These are phyloP conservation scores for Lichina pygmaea DNA, from an alignment of 495 filamentous ascomycete species.

Conservation along the genomic window DNA sequence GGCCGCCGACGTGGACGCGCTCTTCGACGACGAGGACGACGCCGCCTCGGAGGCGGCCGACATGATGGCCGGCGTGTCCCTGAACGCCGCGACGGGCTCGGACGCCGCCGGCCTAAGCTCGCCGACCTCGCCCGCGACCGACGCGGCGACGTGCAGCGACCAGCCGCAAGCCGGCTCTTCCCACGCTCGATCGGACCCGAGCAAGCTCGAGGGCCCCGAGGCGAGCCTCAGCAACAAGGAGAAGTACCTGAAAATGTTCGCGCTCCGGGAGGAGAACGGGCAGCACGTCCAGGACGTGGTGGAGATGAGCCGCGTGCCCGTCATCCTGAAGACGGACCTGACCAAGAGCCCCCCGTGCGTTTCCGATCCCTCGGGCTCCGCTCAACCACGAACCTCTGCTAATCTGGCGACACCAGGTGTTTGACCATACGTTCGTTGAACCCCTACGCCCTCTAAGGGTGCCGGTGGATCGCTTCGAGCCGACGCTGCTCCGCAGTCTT, in stretches of 20 bases:
- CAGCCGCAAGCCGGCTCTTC: conserved; percentile 70
- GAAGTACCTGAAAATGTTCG: conserved; percentile 79
- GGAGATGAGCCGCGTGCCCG: conserved; percentile 88
- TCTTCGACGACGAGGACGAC: conserved; percentile 82
- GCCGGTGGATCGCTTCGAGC: too few species aligned
- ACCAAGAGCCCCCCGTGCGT: conserved; percentile 97
- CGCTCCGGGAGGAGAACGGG: conserved; percentile 70
- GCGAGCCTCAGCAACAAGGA: conserved; percentile 74
- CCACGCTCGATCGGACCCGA: conserved; percentile 66
- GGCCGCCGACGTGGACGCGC: conserved; percentile 66
- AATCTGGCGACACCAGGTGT: conserved; percentile 27
- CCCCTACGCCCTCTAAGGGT: conserved; percentile 59
- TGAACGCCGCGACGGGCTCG: conserved; percentile 27
- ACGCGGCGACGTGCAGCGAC: conserved; percentile 35
- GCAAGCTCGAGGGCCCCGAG: conserved; percentile 40
- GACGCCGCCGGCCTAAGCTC: conserved; percentile 80
- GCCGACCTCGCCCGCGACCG: conserved; percentile 70
- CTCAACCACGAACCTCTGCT: not conserved
- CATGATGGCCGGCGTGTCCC: conserved; percentile 60
- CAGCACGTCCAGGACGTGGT: conserved; percentile 95
- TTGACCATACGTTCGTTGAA: conserved; percentile 93
- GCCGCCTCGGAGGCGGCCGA: conserved; percentile 55
- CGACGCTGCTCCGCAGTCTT: too few species aligned
- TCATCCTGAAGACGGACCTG: conserved; percentile 93
- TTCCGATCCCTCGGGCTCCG: conserved; percentile 1